phyloP scores from a whole-genome alignment of 2,329 filamentous ascomycete species.

The Aureobasidium sp. region DNA sequence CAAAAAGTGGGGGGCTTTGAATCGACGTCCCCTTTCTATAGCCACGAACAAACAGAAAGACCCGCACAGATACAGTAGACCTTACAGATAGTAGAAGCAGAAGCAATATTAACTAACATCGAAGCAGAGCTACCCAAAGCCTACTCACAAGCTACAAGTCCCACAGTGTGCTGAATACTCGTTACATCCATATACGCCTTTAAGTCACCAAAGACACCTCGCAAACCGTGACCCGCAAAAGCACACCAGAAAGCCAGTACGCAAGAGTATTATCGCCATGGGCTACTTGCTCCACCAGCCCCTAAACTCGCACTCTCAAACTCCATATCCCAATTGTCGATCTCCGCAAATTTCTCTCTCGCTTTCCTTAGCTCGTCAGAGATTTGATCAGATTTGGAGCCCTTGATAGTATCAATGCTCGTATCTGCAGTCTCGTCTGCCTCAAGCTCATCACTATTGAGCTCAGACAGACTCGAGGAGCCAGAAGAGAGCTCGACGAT shows the following conservation, averaged over 20 bases:
- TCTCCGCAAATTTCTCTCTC: conserved; percentile 42
- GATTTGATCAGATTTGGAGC: conserved; percentile 21
- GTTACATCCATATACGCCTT: background rate
- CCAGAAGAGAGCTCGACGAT: conserved; percentile 22
- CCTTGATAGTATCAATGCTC: conserved; percentile 4
- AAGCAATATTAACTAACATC: background rate
- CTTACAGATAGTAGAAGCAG: background rate
- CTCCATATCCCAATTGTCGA: conserved; percentile 45
- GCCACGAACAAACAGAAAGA: background rate
- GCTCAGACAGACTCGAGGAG: conserved; percentile 17
- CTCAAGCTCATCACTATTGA: background rate
- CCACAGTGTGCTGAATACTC: background rate
- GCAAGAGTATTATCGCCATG: conserved; percentile 28
- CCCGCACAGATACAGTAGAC: too few relatives aligned
- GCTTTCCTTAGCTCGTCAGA: conserved; percentile 36
- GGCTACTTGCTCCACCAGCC: conserved; percentile 29
- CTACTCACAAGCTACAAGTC: too few relatives aligned
- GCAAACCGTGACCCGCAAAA: background rate
- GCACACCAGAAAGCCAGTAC: background rate
- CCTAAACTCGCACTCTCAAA: conserved; percentile 42
- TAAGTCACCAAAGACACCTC: background rate
- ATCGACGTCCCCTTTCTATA: background rate
- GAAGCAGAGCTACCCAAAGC: too few relatives aligned
- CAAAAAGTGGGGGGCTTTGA: background rate
- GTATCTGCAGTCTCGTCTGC: conserved; percentile 10